Conservation (phyloP, 2,329 filamentous ascomycete species). For the Talaromyces albobiverticillius region DNA sequence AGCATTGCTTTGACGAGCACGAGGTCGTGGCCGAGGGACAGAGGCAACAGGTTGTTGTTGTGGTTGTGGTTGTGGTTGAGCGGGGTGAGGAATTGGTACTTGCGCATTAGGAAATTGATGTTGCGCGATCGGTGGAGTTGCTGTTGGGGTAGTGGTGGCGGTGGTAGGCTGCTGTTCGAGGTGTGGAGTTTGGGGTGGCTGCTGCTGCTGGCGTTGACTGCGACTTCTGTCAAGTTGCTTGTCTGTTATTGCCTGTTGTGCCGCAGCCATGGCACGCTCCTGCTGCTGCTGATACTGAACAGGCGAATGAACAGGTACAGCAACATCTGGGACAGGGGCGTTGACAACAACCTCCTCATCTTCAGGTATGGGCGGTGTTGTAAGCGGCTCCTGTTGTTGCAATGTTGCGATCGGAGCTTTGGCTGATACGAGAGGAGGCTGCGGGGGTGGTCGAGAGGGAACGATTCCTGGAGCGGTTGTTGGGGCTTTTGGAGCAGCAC, state of each 20-base stretch:
- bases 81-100: slow-evolving; percentile 12
- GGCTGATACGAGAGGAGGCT: slow-evolving; percentile 42
- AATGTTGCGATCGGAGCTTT: slow-evolving; percentile 16
- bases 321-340: background rate
- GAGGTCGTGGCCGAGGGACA: slow-evolving; percentile 68
- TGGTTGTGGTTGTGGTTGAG: slow-evolving; percentile 27
- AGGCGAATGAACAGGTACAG: slow-evolving; percentile 37
- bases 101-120: slow-evolving; percentile 10
- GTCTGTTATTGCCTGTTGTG: slow-evolving; percentile 71
- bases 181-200: slow-evolving; percentile 55
- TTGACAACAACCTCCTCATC: slow-evolving; percentile 46
- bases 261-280: slow-evolving; percentile 75
- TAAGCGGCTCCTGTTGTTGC: slow-evolving; percentile 58
- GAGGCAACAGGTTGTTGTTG: slow-evolving; percentile 48
- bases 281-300: slow-evolving; percentile 66
- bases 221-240: slow-evolving; percentile 68
- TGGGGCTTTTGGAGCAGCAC: slow-evolving; percentile 86
- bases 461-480: slow-evolving; percentile 36
- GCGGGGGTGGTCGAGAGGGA: slow-evolving; percentile 43
- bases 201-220: slow-evolving; percentile 65
- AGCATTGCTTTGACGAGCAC: slow-evolving; percentile 73
- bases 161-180: slow-evolving; percentile 45
- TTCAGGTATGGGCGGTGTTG: slow-evolving; percentile 54
- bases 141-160: slow-evolving; percentile 5
- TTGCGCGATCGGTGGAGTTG: slow-evolving; percentile 7